Conservation (phyloP, 139 green algal species). For the Eudorina sp. region DNA sequence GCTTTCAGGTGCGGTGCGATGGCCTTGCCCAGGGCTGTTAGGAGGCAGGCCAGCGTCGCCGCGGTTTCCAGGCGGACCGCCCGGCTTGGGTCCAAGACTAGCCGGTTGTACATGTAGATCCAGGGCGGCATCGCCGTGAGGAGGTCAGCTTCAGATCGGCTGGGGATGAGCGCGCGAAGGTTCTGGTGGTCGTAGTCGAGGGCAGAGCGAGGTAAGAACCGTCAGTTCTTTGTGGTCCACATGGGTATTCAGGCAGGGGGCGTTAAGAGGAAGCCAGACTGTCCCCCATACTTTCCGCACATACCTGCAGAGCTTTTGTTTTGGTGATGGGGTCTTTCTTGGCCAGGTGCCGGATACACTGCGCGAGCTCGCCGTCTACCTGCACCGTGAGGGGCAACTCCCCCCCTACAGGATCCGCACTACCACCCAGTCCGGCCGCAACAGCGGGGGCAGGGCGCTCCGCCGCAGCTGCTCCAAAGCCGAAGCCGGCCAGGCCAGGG, state of each 20-base stretch:
- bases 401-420: neutral
- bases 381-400: neutral
- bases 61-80: conserved; percentile 75
- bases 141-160: conserved; percentile 52
- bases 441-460: neutral
- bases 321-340: conserved; percentile 89
- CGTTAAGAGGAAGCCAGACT: no score
- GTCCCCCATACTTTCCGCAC: neutral
- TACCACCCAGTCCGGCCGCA: neutral
- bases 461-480: conserved; percentile 50
- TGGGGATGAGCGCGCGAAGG: conserved; percentile 60
- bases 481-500: conserved; percentile 51
- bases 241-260: neutral
- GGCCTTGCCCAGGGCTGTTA: conserved; percentile 53
- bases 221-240: neutral
- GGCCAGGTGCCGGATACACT: conserved; percentile 81
- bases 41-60: conserved; percentile 63
- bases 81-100: conserved; percentile 79
- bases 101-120: conserved; percentile 75
- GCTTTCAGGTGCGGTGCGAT: conserved; percentile 67
- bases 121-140: conserved; percentile 72
- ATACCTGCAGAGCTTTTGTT: conserved; percentile 87
- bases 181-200: neutral
- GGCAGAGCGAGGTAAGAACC: neutral
- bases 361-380: conserved; percentile 77